Base-by-base conservation (phyloP, 2,329 filamentous ascomycete species). In the Fusarium austroafricanum region DNA sequence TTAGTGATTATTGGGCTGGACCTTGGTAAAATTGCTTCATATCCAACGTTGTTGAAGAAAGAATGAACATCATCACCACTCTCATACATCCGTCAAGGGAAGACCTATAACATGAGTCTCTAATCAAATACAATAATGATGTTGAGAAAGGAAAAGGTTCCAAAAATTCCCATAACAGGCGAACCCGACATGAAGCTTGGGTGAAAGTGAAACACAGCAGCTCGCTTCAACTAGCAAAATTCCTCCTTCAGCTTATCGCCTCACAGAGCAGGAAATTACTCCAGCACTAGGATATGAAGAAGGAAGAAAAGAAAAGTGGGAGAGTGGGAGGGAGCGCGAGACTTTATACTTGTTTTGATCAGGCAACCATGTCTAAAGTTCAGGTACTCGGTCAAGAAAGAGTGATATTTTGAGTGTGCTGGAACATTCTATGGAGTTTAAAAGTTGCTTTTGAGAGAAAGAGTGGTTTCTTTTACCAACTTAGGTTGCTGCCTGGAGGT, bases 181-280 rank as follows among this genome's bases (percentile, higher is more conserved):
- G 18, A 3, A 55, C 40, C 26, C 15, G 29, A 53, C 12, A 37
- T 39, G 35, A 39, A 45, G 31, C 10, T 21, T 26, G 17, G 21
- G 15, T 5, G 5, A 18, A 33, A 3, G 5, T 15, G 37, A 45
- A 45, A 6, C 15, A 9, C 3, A 4, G 9, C 7, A 26, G 23
- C 23, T 26, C 26, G 4, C 40, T 29, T 29, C 47, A 51, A 38
- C 2, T 9, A 44, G 39, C 39, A 55, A 33, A 26, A 18, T 38
- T 55, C 39, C 39, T 45, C 39, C 29, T 39, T 58, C 55, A 37
- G 55, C 49, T 23, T 45, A 21, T 33, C n/a, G 55, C 55, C 11
- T 58, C 49, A 55, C 49, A n/a, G 39, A 58, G 39, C 17, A 58
- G 33, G 49, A 45, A 55, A 58, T 45, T 3, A 10, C 55, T 33